These are phyloP conservation scores for Gaertneriomyces sp. DNA, from an alignment of 192 early-diverging fungal species.

Conservation along the genomic window DNA sequence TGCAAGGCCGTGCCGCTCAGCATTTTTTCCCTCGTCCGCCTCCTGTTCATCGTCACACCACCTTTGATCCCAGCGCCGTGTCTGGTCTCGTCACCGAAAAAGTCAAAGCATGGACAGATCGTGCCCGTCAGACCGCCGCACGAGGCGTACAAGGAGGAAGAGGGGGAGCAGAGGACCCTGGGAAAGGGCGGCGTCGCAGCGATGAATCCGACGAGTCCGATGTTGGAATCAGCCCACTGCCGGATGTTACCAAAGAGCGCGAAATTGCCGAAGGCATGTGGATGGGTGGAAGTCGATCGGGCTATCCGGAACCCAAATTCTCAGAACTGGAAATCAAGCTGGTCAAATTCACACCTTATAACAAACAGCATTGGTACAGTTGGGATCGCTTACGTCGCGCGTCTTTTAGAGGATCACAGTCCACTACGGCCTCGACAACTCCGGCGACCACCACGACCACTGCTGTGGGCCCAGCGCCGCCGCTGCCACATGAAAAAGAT, in stretches of 20 bases:
- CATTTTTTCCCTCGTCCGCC: too few species aligned
- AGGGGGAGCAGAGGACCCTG: neutral
- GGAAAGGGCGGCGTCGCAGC: neutral
- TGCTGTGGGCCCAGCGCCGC: neutral
- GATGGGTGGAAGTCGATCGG: constrained; percentile 14
- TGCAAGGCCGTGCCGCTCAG: too few species aligned
- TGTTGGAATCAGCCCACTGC: too few species aligned
- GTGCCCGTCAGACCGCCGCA: neutral
- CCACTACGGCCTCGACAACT: neutral
- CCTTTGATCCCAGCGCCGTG: too few species aligned
- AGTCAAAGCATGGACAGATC: neutral
- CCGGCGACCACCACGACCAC: neutral
- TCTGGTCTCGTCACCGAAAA: neutral
- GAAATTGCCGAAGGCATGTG: constrained; percentile 21
- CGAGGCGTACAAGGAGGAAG: too few species aligned
- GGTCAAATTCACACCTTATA: constrained; percentile 17
- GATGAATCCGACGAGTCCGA: neutral
- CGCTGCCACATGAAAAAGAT: constrained; percentile 21
- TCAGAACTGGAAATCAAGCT: constrained; percentile 27
- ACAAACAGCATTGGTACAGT: constrained; percentile 15
- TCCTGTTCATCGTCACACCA: too few species aligned
- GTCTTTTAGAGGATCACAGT: neutral
- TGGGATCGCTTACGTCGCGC: constrained; percentile 9
- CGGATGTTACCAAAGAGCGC: neutral
- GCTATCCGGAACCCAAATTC: constrained; percentile 28